Evolutionary conservation across 2,329 filamentous ascomycete species (phyloP), one percentile per base, ranked within the genome.

Genomic region (Fusarium sp.): DNA sequence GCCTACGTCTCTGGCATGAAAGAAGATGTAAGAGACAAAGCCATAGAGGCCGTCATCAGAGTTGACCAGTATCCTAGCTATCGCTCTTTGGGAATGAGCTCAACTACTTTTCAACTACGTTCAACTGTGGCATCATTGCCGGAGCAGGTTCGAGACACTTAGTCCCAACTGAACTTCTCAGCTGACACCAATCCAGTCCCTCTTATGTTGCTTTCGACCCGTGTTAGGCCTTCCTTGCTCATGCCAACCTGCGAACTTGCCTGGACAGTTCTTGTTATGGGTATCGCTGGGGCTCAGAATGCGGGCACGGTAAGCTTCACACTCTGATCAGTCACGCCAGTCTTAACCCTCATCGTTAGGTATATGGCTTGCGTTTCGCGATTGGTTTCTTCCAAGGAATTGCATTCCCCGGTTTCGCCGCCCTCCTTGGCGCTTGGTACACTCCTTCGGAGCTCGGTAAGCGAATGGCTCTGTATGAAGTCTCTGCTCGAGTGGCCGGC

Each of bases 391-490:
- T 77, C 10, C 74, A 78, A 31, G 71, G 66, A 20, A 72, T 31
- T 56, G 73, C 71, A 18, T 78, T 69, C 58, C 77, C 66, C 1
- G 72, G 73, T n/a, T 71, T 72, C 20, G 61, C 65, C 8, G 70
- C 74, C 1, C 68, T 79, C 11, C 69, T 79, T 1, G 77, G 76
- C 3, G 72, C 68, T 4, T 78, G 77, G 77, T 79, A 78, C 16
- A 70, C 71, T 0, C 75, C 74, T 1, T 64, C 71, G 3, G 74
- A 78, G 54, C 69, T 78, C 5, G 69, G 70, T 1, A 78, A 78
- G 54, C 55, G 77, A 6, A 69, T 74, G 7, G 76, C 76, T 20
- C 70, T 78, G 6, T 68, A 73, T n/a, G 65, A 74, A 20, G 73
- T 69, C 0, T 66, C 66, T 9, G 62, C 68, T 2, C 38, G 61